A percentile compares a stretch with the other conserved stretches of the same genome.
phyloP scores from a whole-genome alignment of 495 filamentous ascomycete species.

The Bacidia gigantensis region DNA sequence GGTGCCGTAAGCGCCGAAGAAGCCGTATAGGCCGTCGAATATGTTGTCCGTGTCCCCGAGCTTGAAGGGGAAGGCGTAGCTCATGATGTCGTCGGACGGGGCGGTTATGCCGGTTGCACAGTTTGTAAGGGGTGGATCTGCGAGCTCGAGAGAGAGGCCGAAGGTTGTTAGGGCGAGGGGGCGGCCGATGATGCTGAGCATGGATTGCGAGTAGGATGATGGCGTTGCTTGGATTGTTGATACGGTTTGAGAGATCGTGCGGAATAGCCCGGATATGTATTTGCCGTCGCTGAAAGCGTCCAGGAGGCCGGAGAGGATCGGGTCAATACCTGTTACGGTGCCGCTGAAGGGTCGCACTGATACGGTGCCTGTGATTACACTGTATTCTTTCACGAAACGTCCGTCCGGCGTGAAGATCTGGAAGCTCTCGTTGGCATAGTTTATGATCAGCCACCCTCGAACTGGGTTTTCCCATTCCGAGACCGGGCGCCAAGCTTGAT shows the following conservation, averaged over 20 bases:
- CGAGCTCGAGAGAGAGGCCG: conserved; percentile 35
- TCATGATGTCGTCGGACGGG: neutral
- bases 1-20: neutral
- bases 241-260: neutral
- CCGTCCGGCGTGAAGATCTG: conserved; percentile 38
- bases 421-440: conserved; percentile 30
- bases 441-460: conserved; percentile 42
- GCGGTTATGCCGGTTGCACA: neutral
- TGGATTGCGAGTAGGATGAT: conserved; percentile 10
- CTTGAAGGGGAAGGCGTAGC: neutral
- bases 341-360: neutral
- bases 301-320: neutral
- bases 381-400: conserved; percentile 34
- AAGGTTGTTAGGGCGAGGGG: conserved; percentile 36
- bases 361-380: neutral
- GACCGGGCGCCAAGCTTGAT: neutral
- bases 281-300: neutral
- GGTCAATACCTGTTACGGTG: neutral
- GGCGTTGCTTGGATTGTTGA: neutral
- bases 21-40: neutral
- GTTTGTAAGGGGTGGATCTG: neutral
- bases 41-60: neutral
- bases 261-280: neutral
- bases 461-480: conserved; percentile 36
- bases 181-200: conserved; percentile 28